phyloP scores from a whole-genome alignment of 2,329 filamentous ascomycete species.

The Ciborinia camelliae region DNA sequence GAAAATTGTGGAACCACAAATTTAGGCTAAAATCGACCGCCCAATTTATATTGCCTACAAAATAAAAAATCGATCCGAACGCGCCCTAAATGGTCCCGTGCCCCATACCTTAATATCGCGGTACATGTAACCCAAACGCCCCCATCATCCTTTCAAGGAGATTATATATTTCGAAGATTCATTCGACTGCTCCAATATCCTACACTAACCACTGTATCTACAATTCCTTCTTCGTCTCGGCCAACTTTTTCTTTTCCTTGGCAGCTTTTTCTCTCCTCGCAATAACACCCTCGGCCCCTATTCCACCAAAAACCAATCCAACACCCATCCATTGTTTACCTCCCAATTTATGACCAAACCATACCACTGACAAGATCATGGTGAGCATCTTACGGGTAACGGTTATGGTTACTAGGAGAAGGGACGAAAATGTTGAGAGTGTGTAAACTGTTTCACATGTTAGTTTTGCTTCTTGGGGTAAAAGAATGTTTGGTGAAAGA shows the following conservation, averaged over 20 bases:
- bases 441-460: constrained; percentile 63
- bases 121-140: too few relatives aligned
- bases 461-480: constrained; percentile 3
- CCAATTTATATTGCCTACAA: too few relatives aligned
- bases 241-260: constrained; percentile 52
- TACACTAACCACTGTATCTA: constrained; percentile 12
- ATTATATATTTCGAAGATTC: neutral
- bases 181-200: neutral
- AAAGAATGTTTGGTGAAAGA: neutral
- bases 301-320: constrained; percentile 87
- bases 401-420: constrained; percentile 91
- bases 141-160: too few relatives aligned
- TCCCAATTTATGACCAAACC: constrained; percentile 85
- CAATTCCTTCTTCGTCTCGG: constrained; percentile 31
- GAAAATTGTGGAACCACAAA: too few relatives aligned
- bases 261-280: constrained; percentile 77
- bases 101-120: too few relatives aligned
- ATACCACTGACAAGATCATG: constrained; percentile 93
- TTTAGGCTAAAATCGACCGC: too few relatives aligned
- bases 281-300: constrained; percentile 84
- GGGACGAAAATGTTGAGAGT: constrained; percentile 83
- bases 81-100: too few relatives aligned
- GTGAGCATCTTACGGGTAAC: constrained; percentile 99
- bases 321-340: constrained; percentile 95
- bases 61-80: too few relatives aligned